Evolutionary conservation across 192 early-diverging fungal species (phyloP).

Genomic region (Backusella australiensis): DNA sequence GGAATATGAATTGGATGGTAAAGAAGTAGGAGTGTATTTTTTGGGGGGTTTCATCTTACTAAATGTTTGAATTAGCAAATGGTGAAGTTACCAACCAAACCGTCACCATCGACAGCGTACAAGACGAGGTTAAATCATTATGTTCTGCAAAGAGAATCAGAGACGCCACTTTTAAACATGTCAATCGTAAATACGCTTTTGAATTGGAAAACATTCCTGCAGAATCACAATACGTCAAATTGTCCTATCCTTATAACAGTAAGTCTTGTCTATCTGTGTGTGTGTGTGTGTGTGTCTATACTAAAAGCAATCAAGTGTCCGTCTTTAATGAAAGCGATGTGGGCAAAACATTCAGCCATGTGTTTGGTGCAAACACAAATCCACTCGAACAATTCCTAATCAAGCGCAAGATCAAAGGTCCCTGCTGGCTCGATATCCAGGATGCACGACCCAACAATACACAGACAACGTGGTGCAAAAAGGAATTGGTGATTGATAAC

Average conservation of each 20-base stretch:
- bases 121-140: conserved; percentile 70
- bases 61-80: neutral
- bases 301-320: conserved; percentile 42
- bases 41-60: no score
- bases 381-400: conserved; percentile 93
- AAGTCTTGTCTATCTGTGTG: conserved; percentile 8
- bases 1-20: conserved; percentile 47
- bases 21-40: neutral
- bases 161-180: conserved; percentile 57
- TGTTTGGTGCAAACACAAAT: conserved; percentile 85
- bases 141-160: conserved; percentile 54
- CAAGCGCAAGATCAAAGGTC: conserved; percentile 95
- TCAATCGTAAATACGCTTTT: conserved; percentile 88
- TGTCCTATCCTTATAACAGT: conserved; percentile 72
- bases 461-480: conserved; percentile 81
- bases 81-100: conserved; percentile 53
- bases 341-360: conserved; percentile 77
- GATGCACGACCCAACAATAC: conserved; percentile 48
- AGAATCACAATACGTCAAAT: conserved; percentile 83
- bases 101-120: conserved; percentile 68
- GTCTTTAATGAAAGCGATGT: conserved; percentile 52
- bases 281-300: neutral
- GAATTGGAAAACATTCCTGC: conserved; percentile 79
- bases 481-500: conserved; percentile 65
- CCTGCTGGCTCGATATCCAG: conserved; percentile 84